Base-by-base conservation (phyloP, 2,329 filamentous ascomycete genomes). In the Intubia oerlemansii region DNA sequence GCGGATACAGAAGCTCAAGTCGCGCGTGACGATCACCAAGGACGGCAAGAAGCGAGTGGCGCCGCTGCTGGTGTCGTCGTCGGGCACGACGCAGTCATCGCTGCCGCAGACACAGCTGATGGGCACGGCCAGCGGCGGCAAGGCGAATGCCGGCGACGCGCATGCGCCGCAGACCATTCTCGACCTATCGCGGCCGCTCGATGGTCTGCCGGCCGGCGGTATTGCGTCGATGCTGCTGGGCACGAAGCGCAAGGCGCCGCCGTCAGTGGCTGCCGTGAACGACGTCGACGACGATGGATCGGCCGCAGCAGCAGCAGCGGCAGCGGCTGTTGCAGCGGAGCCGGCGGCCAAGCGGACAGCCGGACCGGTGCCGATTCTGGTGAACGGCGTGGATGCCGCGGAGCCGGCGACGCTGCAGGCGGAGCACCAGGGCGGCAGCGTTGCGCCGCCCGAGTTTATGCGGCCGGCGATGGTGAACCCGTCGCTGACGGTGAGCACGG, bases 41-140 rank as follows among this genome's bases (percentile, higher is more conserved):
- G 85, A 98, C 39, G 88, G 88, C 17, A 95, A 88, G 53, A 98
- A 98, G 54, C 68, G 88, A 31, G 85, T 98, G 31, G 79, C 82
- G 4, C 88, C 88, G 2, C 59, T 98, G 37, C 60, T 98, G 10
- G 80, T 98, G 6, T 91, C 85, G 1, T 82, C 81, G 0, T 85
- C 84, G 7, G 81, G 79, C 3, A 78, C 75, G 1, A 80, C 79
- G 9, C 73, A 84, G 43, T 90, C 84, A 1, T 91, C 84, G 11
- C 55, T 93, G 10, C 85, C 85, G 1, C 80, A 91, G 43, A 77
- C 82, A 14, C 79, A 90, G 42, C 58, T 95, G 5, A 75, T 93
- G 36, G 80, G 81, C 20, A 29, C 32, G 4, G 69, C 80, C 10
- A 70, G 69, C 8, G 64, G 68, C 8, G 63, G 60, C 10, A 77